Percentiles rank a stretch among this genome's conserved stretches.
Evolutionary conservation across 2,329 filamentous ascomycete genomes (phyloP).

Genomic region (Leptographium wingfieldii): DNA sequence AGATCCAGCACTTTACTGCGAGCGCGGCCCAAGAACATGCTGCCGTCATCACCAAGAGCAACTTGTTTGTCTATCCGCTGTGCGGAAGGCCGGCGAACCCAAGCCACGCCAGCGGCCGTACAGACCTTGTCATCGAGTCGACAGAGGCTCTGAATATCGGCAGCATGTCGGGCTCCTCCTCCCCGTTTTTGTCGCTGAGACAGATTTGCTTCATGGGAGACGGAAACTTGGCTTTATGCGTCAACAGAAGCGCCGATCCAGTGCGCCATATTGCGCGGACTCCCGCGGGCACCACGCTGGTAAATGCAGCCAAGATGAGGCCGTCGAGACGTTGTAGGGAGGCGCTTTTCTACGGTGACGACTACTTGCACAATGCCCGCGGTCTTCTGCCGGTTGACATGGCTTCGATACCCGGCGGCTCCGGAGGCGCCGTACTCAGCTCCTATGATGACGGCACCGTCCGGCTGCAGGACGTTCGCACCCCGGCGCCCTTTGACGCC

Average conservation of each 20-base stretch:
- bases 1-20: not conserved
- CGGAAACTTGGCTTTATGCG: not conserved
- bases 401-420: not conserved
- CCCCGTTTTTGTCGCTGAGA: not conserved
- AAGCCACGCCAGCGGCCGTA: too few species aligned
- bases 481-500: conserved; percentile 30
- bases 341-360: not conserved
- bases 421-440: conserved; percentile 27
- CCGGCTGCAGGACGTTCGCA: conserved; percentile 35
- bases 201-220: conserved; percentile 3
- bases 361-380: conserved; percentile 2
- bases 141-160: not conserved
- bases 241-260: conserved; percentile 20
- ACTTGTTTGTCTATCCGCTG: not conserved
- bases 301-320: not conserved
- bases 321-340: not conserved
- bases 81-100: too few species aligned
- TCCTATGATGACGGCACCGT: conserved; percentile 40
- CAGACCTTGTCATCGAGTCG: not conserved
- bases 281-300: not conserved
- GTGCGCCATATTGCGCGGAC: conserved; percentile 17
- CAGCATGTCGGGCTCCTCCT: not conserved
- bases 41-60: conserved; percentile 2
- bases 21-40: not conserved
- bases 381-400: not conserved